phyloP scores from a whole-genome alignment of 305 asterid species.

The Fraxinus ornus region DNA sequence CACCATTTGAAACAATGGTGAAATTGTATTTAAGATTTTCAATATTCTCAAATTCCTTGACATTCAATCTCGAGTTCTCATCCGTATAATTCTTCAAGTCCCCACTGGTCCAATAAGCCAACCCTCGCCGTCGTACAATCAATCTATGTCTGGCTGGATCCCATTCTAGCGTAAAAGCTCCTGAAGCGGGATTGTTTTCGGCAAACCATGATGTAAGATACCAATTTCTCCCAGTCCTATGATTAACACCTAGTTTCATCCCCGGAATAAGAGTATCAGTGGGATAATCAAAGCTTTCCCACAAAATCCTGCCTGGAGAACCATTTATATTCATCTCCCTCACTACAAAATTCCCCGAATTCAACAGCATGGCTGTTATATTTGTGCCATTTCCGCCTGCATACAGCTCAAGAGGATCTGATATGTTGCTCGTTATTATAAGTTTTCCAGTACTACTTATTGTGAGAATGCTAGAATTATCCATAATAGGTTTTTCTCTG shows the following conservation, averaged over 20 bases:
- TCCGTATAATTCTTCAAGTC: conserved; percentile 17
- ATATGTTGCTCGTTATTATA: background rate
- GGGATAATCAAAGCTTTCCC: too few relatives aligned
- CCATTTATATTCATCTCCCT: too few relatives aligned
- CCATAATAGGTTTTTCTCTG: conserved; percentile 19
- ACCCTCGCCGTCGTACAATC: conserved; percentile 26
- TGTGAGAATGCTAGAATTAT: conserved; percentile 5
- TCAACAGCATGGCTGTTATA: too few relatives aligned
- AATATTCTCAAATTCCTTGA: conserved; percentile 21
- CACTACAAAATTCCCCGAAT: too few relatives aligned
- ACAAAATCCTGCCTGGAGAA: too few relatives aligned
- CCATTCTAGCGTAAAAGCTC: conserved; percentile 36
- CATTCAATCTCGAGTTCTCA: background rate
- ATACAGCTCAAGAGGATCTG: background rate
- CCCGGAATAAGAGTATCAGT: too few relatives aligned
- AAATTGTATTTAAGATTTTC: conserved; percentile 2
- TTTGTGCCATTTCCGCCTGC: too few relatives aligned
- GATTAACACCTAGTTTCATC: too few relatives aligned
- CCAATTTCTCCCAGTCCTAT: conserved; percentile 21
- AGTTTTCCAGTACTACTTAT: conserved; percentile 23
- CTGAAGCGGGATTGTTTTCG: conserved; percentile 24
- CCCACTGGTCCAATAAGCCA: conserved; percentile 39
- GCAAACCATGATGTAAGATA: conserved; percentile 38
- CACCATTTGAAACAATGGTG: background rate
- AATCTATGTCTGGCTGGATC: background rate